These are phyloP conservation scores for Xylariaceae sp. DNA, from an alignment of 2,329 filamentous ascomycete species.

Conservation along the genomic window DNA sequence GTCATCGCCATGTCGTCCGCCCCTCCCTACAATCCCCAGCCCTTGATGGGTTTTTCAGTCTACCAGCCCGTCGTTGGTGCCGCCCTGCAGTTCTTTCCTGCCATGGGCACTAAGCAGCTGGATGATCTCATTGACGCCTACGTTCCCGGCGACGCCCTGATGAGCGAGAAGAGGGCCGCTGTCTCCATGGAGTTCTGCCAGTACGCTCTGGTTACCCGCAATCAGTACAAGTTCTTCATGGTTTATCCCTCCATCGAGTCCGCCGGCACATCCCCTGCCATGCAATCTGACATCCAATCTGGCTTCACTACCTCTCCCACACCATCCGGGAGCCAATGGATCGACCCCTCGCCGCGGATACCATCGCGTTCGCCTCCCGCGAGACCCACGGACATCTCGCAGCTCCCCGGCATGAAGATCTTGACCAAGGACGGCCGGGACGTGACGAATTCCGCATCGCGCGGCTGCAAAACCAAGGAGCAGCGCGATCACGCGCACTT, in stretches of 20 bases:
- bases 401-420: slow-evolving; percentile 60
- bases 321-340: slow-evolving; percentile 45
- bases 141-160: slow-evolving; percentile 47
- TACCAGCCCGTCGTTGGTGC: slow-evolving; percentile 54
- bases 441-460: slow-evolving; percentile 57
- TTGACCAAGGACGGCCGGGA: slow-evolving; percentile 59
- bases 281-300: slow-evolving; percentile 44
- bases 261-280: slow-evolving; percentile 40
- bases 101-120: slow-evolving; percentile 57
- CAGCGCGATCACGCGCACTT: slow-evolving; percentile 62
- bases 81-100: slow-evolving; percentile 59
- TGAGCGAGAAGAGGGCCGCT: slow-evolving; percentile 54
- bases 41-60: slow-evolving; percentile 51
- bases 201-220: slow-evolving; percentile 47
- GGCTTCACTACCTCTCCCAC: slow-evolving; percentile 47
- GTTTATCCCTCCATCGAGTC: slow-evolving; percentile 40
- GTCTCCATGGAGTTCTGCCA: slow-evolving; percentile 57
- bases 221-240: slow-evolving; percentile 57
- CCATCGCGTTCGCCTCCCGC: slow-evolving; percentile 26
- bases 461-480: slow-evolving; percentile 62
- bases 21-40: slow-evolving; percentile 34
- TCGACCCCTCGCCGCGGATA: slow-evolving; percentile 29
- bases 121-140: slow-evolving; percentile 56
- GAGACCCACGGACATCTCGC: slow-evolving; percentile 43
- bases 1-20: slow-evolving; percentile 33